Base-by-base conservation (phyloP, 2,329 filamentous ascomycete genomes). In the Emmonsia crescens region DNA sequence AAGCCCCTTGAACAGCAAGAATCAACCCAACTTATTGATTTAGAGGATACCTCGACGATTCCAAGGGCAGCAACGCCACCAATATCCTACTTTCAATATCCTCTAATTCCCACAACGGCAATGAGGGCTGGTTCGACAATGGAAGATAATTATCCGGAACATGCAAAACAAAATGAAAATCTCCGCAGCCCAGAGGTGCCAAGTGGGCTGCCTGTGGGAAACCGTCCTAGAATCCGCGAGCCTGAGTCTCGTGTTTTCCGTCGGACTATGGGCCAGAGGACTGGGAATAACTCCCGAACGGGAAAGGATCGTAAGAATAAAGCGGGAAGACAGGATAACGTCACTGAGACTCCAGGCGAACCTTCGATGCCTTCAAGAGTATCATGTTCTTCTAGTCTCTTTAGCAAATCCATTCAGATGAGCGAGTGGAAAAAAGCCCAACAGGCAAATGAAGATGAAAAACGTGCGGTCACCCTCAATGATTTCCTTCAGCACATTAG, bases 241-340 rank as follows among this genome's bases (percentile, higher is more conserved):
- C 40, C 66, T 5, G 40, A 54, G 2, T 68, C 64, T 19, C 66
- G 71, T 57, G 58, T 67, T 33, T 69, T 71, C 57, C 66, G 70
- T 54, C 65, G 59, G 10, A 72, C 66, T 12, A 74, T 74, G 73
- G 62, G 57, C n/a, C 73, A 75, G 21, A 69, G 68, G 61, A 57
- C 68, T 9, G 60, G 64, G 4, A 70, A 64, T 12, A 69, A 68
- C 65, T 27, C 24, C 68, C 69, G 51, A 60, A 61, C 19, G 62
- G 60, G 24, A 61, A 59, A 16, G 64, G 33, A 33, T 24, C 29
- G n/a, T 3, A 38, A 36, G 10, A 40, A 6, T 27, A 56, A 66
- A 36, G 66, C 67, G 0, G 68, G 68, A 61, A 70, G 64, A 55
- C 68, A 72, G 56, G 66, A 67, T 9, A 72, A 68, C 0, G 60